These are phyloP conservation scores for Fraxinus cuspidata DNA, from an alignment of 257 asterid species.

Conservation along the genomic window DNA sequence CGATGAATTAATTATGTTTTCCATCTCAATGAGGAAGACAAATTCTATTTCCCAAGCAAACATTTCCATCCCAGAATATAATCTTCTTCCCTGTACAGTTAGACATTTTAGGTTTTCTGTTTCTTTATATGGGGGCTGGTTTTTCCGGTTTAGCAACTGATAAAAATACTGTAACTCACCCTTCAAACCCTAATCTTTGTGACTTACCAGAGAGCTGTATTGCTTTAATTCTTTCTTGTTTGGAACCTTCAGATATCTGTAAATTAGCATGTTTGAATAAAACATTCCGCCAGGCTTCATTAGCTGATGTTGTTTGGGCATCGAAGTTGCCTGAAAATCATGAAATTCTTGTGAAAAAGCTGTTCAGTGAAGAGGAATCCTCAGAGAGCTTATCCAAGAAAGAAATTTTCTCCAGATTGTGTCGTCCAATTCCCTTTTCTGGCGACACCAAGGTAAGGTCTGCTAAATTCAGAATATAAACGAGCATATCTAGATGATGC, in stretches of 20 bases:
- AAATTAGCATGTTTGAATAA: conserved; percentile 37
- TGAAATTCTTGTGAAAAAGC: conserved; percentile 35
- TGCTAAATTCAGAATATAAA: no score
- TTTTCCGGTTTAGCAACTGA: not conserved
- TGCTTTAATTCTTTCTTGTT: conserved; percentile 43
- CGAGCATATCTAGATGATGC: no score
- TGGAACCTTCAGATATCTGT: conserved; percentile 43
- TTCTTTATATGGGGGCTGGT: not conserved
- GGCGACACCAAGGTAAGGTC: conserved; percentile 43
- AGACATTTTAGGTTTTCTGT: conserved; percentile 1
- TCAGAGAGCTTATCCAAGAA: conserved; percentile 28
- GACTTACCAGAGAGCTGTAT: conserved; percentile 63
- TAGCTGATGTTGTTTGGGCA: conserved; percentile 51
- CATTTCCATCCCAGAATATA: not conserved
- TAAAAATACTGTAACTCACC: not conserved
- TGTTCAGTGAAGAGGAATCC: not conserved
- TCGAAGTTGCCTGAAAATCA: conserved; percentile 52
- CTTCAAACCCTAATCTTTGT: conserved; percentile 25
- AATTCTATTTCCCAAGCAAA: conserved; percentile 6
- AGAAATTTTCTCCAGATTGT: conserved; percentile 39
- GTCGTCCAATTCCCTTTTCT: conserved; percentile 36
- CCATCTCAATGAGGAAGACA: not conserved
- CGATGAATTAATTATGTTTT: not conserved
- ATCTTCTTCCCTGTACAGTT: not conserved
- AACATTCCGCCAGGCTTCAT: conserved; percentile 46